Base-by-base conservation (phyloP, 306 rosid genomes). In the Cicer arietinum region DNA sequence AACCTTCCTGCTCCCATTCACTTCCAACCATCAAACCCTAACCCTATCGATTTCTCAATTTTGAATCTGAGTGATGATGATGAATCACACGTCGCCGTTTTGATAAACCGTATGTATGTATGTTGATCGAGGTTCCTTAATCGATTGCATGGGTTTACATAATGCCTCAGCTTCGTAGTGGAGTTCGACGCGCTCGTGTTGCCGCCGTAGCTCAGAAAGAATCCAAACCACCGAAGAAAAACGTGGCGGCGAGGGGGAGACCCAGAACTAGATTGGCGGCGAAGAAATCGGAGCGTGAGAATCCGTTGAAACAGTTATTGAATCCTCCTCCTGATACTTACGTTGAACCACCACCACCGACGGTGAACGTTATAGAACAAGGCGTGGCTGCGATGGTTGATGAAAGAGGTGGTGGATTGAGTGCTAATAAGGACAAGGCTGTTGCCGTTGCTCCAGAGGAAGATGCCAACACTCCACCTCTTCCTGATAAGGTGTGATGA, bases 141-240 rank as follows among this genome's bases (percentile, higher is more conserved):
- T 72, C 84, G 84, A 81, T 89, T 93, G 90, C 88, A 93, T 93
- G 98, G 98, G 96, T 89, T 85, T 93, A 82, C 86, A 86, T 82
- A 85, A 93, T 93, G 97, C 96, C 91, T 90, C 96, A 91, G 92
- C 97, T 89, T 91, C 98, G 96, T 80, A 86, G 85, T 66, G 90
- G 91, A 84, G 84, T 89, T 60, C 89, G 98, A 78, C 86, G 93
- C 56, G 95, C 95, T 80, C 93, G 96, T 50, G 91, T 87, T 81
- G 85, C 90, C 77, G 85, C 90, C 77, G 73, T 88, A 73, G 84
- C 72, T 35, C 80, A 61, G 64, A 88, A 70, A 45, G 82, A 70
- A 14, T 68, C 84, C 41, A 79, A 83, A 51, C 82, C 74, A 14
- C 75, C 70, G 17, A 83, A 58, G 51, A 81, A 70, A 48, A 79